phyloP scores from a whole-genome alignment of 1,139 yeast species.

The Blastobotrys proliferans region DNA sequence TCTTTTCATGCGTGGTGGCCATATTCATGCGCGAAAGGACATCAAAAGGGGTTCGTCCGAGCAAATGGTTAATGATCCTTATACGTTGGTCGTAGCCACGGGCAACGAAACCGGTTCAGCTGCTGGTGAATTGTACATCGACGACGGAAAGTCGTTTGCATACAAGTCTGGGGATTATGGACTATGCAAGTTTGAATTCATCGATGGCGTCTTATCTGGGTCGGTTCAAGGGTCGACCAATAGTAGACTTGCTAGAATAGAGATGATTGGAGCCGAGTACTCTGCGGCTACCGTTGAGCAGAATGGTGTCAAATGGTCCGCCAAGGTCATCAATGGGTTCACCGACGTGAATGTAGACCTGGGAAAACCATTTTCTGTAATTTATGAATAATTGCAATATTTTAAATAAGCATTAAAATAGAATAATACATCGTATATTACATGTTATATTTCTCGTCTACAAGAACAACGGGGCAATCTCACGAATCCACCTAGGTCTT shows the following conservation, averaged over 20 bases:
- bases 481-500: too few relatives aligned
- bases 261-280: constrained; percentile 1
- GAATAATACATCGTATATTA: too few relatives aligned
- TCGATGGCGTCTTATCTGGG: constrained; percentile 2
- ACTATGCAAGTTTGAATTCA: constrained; percentile 8
- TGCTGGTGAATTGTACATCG: constrained; percentile 59
- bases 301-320: background rate
- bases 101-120: constrained; percentile 49
- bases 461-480: too few relatives aligned
- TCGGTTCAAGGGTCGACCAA: background rate
- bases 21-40: constrained; percentile 58
- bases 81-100: constrained; percentile 64
- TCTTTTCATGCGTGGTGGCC: constrained; percentile 68
- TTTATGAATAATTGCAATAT: background rate
- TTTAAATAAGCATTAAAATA: too few relatives aligned
- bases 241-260: background rate
- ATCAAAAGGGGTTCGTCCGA: constrained; percentile 73
- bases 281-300: background rate
- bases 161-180: constrained; percentile 34
- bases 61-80: constrained; percentile 75
- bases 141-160: constrained; percentile 74
- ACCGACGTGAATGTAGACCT: background rate
- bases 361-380: background rate
- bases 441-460: too few relatives aligned
- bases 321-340: constrained; percentile 1